A percentile compares a stretch with the other conserved stretches of the same genome.
These are phyloP conservation scores for Elsinoe perseae DNA, from an alignment of 2,329 filamentous ascomycete species.

Conservation along the genomic window DNA sequence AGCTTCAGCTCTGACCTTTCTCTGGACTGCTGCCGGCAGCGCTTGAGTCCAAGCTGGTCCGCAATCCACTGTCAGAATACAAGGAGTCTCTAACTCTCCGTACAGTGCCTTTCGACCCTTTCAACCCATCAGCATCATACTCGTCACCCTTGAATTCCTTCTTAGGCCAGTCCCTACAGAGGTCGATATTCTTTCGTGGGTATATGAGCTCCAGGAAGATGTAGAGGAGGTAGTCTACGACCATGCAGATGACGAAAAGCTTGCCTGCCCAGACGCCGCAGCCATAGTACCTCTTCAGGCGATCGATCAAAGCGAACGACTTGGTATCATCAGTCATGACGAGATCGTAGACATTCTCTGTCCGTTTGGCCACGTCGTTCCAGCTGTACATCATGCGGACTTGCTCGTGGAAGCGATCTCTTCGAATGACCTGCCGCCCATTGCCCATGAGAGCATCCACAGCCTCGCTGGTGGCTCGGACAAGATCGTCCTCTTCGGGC, in stretches of 20 bases:
- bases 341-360: constrained; percentile 89
- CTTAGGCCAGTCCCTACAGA: constrained; percentile 84
- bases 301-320: constrained; percentile 87
- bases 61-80: background rate
- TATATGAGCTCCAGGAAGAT: constrained; percentile 81
- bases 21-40: constrained; percentile 9
- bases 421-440: constrained; percentile 51
- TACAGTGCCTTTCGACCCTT: constrained; percentile 4
- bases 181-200: constrained; percentile 77
- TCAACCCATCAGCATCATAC: constrained; percentile 3
- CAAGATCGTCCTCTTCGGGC: constrained; percentile 91
- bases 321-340: constrained; percentile 74
- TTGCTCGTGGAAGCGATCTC: constrained; percentile 91
- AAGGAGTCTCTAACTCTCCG: constrained; percentile 9
- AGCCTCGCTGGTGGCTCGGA: constrained; percentile 78
- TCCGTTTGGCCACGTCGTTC: constrained; percentile 89
- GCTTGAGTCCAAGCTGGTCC: background rate
- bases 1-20: background rate
- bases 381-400: constrained; percentile 99
- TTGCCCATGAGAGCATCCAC: constrained; percentile 60
- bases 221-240: constrained; percentile 89
- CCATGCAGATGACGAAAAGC: constrained; percentile 86
- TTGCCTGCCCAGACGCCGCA: constrained; percentile 99
- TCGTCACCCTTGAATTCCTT: constrained; percentile 41
- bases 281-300: constrained; percentile 92